Base-by-base conservation (phyloP, 2,329 filamentous ascomycete genomes). In the Cercospora zeae-maydis region DNA sequence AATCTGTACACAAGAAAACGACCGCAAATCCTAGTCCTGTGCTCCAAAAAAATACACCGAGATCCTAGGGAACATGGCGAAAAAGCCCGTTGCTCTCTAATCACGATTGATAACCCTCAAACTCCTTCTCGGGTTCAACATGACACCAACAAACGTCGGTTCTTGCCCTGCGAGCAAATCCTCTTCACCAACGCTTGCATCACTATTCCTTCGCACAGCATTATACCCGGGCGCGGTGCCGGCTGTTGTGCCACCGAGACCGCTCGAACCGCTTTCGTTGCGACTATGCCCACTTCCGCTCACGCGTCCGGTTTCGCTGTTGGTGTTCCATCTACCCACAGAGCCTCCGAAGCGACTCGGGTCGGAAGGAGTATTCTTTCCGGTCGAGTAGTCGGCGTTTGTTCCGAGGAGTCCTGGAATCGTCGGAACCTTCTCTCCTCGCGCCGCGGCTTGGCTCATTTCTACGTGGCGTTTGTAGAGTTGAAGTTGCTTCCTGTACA, bases 401-500 rank as follows among this genome's bases (percentile, higher is more conserved):
- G 68, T 67, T 3, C 70, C 63, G 5, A 74, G 62, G 37, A 76
- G 69, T 37, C 74, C 73, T 0, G 69, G 67, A 4, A 74, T 71
- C 1, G 68, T 66, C 6, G 72, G 65, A 2, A 70, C 65, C 52
- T 76, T 76, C 51, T 78, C 76, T 39, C 74, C 77, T 47, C 78
- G 80, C 1, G 66, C 62, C 58, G 67, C 16, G 1, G 63, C 63
- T 54, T 90, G 88, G 1, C 84, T 79, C 70, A 88, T 83, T 1
- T 86, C 85, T 33, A 90, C 83, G 72, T 92, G 89, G 34, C 83
- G 80, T 75, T 88, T 87, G 80, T 91, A 92, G 9, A 89, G 83
- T 31, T 79, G 76, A 14, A 92, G 83, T 74, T 90, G 88, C 54
- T 87, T 86, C 30, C 88, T 83, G 78, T 92, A 92, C 7, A 92